Conservation (phyloP, 306 rosid species). For the Castanopsis chinensis region DNA sequence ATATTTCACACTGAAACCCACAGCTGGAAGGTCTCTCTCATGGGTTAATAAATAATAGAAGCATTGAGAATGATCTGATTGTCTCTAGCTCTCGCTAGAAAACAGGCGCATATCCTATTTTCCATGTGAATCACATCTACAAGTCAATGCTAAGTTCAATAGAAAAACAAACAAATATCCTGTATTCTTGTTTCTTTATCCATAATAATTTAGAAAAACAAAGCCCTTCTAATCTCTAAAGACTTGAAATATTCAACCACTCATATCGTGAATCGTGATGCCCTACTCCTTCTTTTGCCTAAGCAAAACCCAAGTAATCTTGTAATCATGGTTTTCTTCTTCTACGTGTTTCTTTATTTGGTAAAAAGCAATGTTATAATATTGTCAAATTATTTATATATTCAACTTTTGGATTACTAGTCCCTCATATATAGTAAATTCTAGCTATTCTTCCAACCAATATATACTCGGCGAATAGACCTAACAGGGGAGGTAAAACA, state of each 20-base stretch:
- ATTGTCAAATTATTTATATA: too few relatives aligned
- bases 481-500: too few relatives aligned
- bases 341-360: too few relatives aligned
- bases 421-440: too few relatives aligned
- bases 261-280: neutral
- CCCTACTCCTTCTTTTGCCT: neutral
- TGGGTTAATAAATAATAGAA: conserved; percentile 2
- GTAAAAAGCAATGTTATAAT: too few relatives aligned
- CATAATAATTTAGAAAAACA: conserved; percentile 10
- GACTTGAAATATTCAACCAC: neutral
- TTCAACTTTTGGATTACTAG: too few relatives aligned
- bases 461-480: too few relatives aligned
- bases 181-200: conserved; percentile 19
- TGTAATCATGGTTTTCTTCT: neutral
- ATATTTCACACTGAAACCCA: conserved; percentile 12
- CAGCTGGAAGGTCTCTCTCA: conserved; percentile 7
- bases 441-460: too few relatives aligned
- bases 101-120: conserved; percentile 3
- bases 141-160: conserved; percentile 25
- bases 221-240: neutral
- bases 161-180: neutral
- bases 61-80: conserved; percentile 6
- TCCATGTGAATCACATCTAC: conserved; percentile 16
- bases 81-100: conserved; percentile 13
- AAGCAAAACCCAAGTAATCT: neutral